A percentile compares a stretch with the other conserved stretches of the same genome.
These are phyloP conservation scores for Tuber calosporum DNA, from an alignment of 495 filamentous ascomycete genomes.

Conservation along the genomic window DNA sequence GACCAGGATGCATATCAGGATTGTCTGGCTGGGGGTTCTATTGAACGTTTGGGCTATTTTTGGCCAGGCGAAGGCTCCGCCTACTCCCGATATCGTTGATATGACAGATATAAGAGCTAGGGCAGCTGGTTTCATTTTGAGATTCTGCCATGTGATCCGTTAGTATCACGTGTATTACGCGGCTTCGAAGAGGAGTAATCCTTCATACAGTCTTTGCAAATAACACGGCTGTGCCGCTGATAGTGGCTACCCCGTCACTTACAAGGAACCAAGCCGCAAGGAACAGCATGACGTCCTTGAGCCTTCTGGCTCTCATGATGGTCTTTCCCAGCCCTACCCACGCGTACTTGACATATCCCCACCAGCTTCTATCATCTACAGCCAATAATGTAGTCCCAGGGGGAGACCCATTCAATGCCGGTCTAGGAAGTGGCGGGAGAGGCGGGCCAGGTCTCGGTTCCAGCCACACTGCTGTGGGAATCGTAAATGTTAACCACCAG, in stretches of 20 bases:
- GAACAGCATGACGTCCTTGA: constrained; percentile 83
- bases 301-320: constrained; percentile 62
- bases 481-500: constrained; percentile 94
- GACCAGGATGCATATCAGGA: constrained; percentile 77
- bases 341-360: constrained; percentile 64
- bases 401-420: constrained; percentile 12
- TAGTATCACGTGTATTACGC: constrained; percentile 14
- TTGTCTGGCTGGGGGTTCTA: constrained; percentile 56
- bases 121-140: constrained; percentile 79
- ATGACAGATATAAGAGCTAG: constrained; percentile 93
- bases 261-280: constrained; percentile 89
- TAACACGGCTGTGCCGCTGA: constrained; percentile 87
- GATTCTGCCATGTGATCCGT: constrained; percentile 44
- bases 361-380: constrained; percentile 26
- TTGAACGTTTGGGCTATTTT: constrained; percentile 53
- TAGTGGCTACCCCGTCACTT: constrained; percentile 87
- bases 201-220: constrained; percentile 74
- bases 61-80: constrained; percentile 86
- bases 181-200: constrained; percentile 11
- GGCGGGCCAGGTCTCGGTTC: constrained; percentile 83
- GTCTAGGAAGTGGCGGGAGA: constrained; percentile 44
- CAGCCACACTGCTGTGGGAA: constrained; percentile 86
- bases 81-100: constrained; percentile 69
- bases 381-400: not conserved
- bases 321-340: constrained; percentile 83